Base-by-base conservation (phyloP, 1,284 basidiomycete species). In the Puccinia coronata region DNA sequence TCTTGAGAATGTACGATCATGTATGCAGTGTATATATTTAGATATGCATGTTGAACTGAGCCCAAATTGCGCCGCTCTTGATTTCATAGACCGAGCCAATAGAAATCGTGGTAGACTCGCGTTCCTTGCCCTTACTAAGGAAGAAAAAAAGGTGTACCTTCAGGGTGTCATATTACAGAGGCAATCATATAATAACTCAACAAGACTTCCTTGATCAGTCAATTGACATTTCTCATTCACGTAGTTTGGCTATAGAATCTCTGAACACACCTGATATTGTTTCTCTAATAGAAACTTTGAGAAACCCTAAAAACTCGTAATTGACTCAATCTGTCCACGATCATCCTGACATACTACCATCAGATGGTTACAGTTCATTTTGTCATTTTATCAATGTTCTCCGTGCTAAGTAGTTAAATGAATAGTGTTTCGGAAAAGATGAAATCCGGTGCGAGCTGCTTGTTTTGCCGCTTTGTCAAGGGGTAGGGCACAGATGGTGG, bases 181-280 rank as follows among this genome's bases (percentile, higher is more conserved):
- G 55, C 55, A 9, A 57, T 57, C 8, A 57, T 57, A 57, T 57
- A 57, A 23, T 57, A 6, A 57, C 55, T 57, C 55, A 57, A 57
- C 55, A 57, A 57, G 20, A n/a, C 8, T 57, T 57, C 28, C 23
- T 57, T 23, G 55, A 57, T 57, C 9, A 57, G 55, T 8, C 55
- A 31, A 9, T 23, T 9, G 9, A 31, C 55, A 57, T 23, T 57
- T n/a, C 8, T 8, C 20, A 9, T 57, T 6, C 20, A 57, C 55
- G 23, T n/a, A 57, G 28, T n/a, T 57, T 57, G 55, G 55, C 9
- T 31, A 57, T 57, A n/a, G 55, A 57, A 9, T 31, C 8, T 57
- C 55, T 57, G 23, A 57, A 57, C 23, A 57, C 55, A 8, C 55
- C 55, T n/a, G 55, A 57, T 57, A 57, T 57, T 57, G 55, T 57